A percentile compares a stretch with the other conserved stretches of the same genome.
Evolutionary conservation across 164 flowering plant genomes (phyloP).

Genomic region (Macadamia tetraphylla): DNA sequence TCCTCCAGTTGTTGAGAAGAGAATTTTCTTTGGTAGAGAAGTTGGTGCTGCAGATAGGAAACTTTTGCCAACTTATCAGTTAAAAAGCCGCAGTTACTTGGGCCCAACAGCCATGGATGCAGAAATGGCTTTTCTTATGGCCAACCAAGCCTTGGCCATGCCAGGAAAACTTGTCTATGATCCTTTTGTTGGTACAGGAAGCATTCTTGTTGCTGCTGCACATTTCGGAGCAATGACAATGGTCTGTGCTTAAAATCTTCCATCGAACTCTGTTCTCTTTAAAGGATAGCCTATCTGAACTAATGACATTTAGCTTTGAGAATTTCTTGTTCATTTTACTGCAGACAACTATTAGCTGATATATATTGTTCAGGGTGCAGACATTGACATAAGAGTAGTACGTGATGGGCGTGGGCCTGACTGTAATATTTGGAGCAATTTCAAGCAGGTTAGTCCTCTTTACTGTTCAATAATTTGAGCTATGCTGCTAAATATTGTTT

Average conservation of each 20-base stretch:
- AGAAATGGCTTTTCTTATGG: slow-evolving; percentile 97
- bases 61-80: slow-evolving; percentile 82
- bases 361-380: slow-evolving; percentile 78
- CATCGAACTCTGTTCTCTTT: not conserved
- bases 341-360: slow-evolving; percentile 15
- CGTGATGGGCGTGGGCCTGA: slow-evolving; percentile 99
- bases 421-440: slow-evolving; percentile 98
- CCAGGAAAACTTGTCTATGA: slow-evolving; percentile 86
- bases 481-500: too few species aligned
- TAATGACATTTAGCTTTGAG: not conserved
- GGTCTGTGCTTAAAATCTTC: slow-evolving; percentile 35
- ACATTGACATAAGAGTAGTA: slow-evolving; percentile 94
- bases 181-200: slow-evolving; percentile 99
- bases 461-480: not conserved
- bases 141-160: slow-evolving; percentile 78
- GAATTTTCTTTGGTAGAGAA: slow-evolving; percentile 90
- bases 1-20: slow-evolving; percentile 71
- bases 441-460: slow-evolving; percentile 64
- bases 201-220: slow-evolving; percentile 92
- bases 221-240: slow-evolving; percentile 98
- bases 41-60: slow-evolving; percentile 88
- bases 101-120: slow-evolving; percentile 99
- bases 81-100: slow-evolving; percentile 84
- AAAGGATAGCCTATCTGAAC: not conserved
- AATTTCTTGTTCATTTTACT: not conserved